Conservation (phyloP, 1,284 basidiomycete species). For the Ganoderma lucidum region DNA sequence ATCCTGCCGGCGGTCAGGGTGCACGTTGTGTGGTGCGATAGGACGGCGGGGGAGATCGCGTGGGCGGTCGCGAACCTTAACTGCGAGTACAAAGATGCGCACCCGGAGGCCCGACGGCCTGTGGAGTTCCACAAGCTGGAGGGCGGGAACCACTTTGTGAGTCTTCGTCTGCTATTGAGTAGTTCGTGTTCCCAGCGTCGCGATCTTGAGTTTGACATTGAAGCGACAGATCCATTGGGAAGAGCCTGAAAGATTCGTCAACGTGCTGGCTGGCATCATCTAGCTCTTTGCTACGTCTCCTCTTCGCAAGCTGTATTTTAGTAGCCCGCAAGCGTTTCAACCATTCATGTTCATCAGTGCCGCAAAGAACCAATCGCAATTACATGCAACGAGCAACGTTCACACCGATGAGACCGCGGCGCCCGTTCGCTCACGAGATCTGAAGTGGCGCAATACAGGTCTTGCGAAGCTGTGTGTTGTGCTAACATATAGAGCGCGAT, state of each 20-base stretch:
- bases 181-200: neutral
- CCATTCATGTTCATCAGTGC: neutral
- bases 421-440: neutral
- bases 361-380: neutral
- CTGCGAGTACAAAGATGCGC: constrained; percentile 12
- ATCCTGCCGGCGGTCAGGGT: constrained; percentile 31
- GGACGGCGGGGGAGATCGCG: constrained; percentile 27
- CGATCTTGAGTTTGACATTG: neutral
- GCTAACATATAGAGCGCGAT: neutral
- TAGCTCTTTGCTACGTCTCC: neutral
- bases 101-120: constrained; percentile 20
- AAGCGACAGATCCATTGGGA: constrained; percentile 30
- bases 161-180: constrained; percentile 9
- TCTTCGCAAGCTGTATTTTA: constrained; percentile 1
- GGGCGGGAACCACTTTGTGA: constrained; percentile 37
- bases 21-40: constrained; percentile 34
- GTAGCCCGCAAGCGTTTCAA: neutral
- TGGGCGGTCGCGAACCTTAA: constrained; percentile 25
- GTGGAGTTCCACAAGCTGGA: constrained; percentile 31
- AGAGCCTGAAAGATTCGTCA: constrained; percentile 28
- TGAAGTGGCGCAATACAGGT: neutral
- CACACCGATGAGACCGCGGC: constrained; percentile 5
- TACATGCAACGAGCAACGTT: neutral
- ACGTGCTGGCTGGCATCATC: constrained; percentile 22
- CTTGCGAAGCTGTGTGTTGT: neutral